phyloP scores from a whole-genome alignment of 495 filamentous ascomycete species.

The Tuber borchii region DNA sequence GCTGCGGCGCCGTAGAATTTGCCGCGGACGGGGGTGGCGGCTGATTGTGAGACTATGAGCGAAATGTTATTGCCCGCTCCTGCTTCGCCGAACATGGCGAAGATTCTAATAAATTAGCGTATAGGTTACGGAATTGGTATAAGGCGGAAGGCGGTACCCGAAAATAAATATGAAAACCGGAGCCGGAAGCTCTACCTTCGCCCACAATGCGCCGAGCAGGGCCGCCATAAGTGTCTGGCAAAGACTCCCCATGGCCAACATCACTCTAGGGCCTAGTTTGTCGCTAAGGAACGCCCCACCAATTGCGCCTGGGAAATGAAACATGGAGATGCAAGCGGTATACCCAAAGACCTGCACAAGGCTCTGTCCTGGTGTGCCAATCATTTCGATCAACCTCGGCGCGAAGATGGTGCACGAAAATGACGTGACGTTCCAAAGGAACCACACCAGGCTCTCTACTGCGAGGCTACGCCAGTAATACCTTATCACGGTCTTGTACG shows the following conservation, averaged over 20 bases:
- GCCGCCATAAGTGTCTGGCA: slow-evolving; percentile 73
- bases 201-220: slow-evolving; percentile 75
- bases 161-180: slow-evolving; percentile 30
- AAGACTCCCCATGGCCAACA: slow-evolving; percentile 60
- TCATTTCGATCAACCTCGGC: slow-evolving; percentile 41
- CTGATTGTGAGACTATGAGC: slow-evolving; percentile 76
- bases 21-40: slow-evolving; percentile 76
- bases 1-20: slow-evolving; percentile 90
- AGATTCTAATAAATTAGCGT: slow-evolving; percentile 54
- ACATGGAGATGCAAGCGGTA: slow-evolving; percentile 75
- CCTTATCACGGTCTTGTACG: slow-evolving; percentile 51
- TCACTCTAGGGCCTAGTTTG: slow-evolving; percentile 65
- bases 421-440: slow-evolving; percentile 65
- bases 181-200: slow-evolving; percentile 45
- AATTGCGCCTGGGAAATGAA: slow-evolving; percentile 77
- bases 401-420: slow-evolving; percentile 41
- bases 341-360: slow-evolving; percentile 63
- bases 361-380: neutral
- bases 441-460: slow-evolving; percentile 78
- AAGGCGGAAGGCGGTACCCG: neutral
- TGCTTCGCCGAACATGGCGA: slow-evolving; percentile 74
- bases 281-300: slow-evolving; percentile 69
- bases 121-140: neutral
- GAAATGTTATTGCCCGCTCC: slow-evolving; percentile 91
- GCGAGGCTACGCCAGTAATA: slow-evolving; percentile 60